Evolutionary conservation across 2,329 filamentous ascomycete species (phyloP).

Genomic region (Hypoxylon sp.): DNA sequence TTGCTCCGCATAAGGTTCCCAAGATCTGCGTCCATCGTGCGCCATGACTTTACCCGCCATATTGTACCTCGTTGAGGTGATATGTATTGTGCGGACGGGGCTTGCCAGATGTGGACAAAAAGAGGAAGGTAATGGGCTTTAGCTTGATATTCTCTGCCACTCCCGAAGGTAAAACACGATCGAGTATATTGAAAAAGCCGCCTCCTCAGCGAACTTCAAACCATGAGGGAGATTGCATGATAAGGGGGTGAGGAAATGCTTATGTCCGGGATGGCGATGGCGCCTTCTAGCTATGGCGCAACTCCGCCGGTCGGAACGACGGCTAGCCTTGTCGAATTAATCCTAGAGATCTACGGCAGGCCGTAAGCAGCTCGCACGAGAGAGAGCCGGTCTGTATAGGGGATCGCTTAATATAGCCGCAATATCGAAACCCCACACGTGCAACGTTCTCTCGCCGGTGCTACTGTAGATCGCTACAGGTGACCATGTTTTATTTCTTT

Average conservation of each 20-base stretch:
- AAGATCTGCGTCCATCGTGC: slow-evolving; percentile 37
- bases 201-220: background rate
- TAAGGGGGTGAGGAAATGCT: background rate
- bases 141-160: slow-evolving; percentile 6
- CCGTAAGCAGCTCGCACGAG: slow-evolving; percentile 8
- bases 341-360: slow-evolving; percentile 1
- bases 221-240: slow-evolving; percentile 1
- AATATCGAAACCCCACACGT: slow-evolving; percentile 42
- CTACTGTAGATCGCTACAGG: slow-evolving; percentile 35
- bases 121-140: slow-evolving; percentile 14
- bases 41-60: slow-evolving; percentile 38
- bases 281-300: slow-evolving; percentile 6
- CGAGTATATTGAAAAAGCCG: slow-evolving; percentile 3
- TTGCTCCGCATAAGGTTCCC: slow-evolving; percentile 27
- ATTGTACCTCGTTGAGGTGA: slow-evolving; percentile 19
- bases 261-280: background rate
- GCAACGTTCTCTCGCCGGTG: slow-evolving; percentile 38
- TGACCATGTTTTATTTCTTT: slow-evolving; percentile 17
- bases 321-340: slow-evolving; percentile 12
- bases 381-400: slow-evolving; percentile 11
- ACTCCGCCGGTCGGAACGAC: slow-evolving; percentile 15
- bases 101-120: slow-evolving; percentile 35
- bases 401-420: slow-evolving; percentile 39
- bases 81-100: slow-evolving; percentile 16
- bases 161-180: slow-evolving; percentile 14